Evolutionary conservation across 192 early-diverging fungal species (phyloP).

Genomic region (Endogone sp.): DNA sequence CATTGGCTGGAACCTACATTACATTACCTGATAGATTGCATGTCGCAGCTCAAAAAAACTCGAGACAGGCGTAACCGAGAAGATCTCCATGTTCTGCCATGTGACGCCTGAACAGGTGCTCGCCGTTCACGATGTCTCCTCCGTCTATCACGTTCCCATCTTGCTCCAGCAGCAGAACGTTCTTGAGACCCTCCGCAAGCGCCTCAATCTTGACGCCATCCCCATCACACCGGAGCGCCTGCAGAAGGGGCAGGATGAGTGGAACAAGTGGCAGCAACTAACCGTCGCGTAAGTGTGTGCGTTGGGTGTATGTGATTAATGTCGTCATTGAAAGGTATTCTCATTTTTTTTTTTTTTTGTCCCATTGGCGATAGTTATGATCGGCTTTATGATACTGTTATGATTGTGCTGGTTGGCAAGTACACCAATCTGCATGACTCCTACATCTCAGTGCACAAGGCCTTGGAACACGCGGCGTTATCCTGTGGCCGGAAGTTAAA

Average conservation of each 20-base stretch:
- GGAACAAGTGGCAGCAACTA: slow-evolving; percentile 85
- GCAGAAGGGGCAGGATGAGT: slow-evolving; percentile 58
- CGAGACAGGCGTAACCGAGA: slow-evolving; percentile 77
- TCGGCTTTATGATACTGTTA: slow-evolving; percentile 76
- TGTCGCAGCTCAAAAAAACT: slow-evolving; percentile 87
- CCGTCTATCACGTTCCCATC: slow-evolving; percentile 95
- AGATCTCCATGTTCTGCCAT: slow-evolving; percentile 99
- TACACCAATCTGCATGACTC: slow-evolving; percentile 96
- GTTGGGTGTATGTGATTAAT: background rate
- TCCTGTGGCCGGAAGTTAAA: slow-evolving; percentile 79
- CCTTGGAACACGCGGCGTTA: slow-evolving; percentile 91
- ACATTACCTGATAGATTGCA: slow-evolving; percentile 62
- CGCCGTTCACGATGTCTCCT: slow-evolving; percentile 94
- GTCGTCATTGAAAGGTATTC: no score
- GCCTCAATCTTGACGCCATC: slow-evolving; percentile 68
- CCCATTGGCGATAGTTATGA: slow-evolving; percentile 55
- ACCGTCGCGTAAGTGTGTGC: slow-evolving; percentile 41
- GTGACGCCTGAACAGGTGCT: slow-evolving; percentile 90
- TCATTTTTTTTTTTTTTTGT: no score
- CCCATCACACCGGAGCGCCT: slow-evolving; percentile 46
- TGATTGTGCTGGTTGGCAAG: slow-evolving; percentile 93
- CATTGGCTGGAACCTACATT: slow-evolving; percentile 7
- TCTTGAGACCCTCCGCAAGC: slow-evolving; percentile 74
- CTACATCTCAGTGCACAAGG: slow-evolving; percentile 96
- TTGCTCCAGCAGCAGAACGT: slow-evolving; percentile 85